Base-by-base conservation (phyloP, 23 red algal species). In the Gracilaria gracilis region DNA sequence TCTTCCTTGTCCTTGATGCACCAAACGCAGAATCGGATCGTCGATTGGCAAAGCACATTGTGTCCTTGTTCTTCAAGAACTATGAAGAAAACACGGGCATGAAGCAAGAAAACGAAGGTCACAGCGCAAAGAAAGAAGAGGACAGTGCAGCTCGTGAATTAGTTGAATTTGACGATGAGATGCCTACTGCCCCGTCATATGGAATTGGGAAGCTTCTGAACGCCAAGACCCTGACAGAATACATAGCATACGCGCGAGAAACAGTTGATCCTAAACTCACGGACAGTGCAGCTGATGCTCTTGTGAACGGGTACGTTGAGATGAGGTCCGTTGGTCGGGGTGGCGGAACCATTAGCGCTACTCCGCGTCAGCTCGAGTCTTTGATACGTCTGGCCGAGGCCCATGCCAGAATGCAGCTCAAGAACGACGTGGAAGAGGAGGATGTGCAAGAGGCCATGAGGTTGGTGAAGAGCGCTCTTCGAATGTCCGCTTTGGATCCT, bases 311-410 rank as follows among this genome's bases (percentile, higher is more conserved):
- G 0, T 99, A 99, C 62, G 28, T 99, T 17, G 97, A 96, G 24
- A 96, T 99, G 94, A 65, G 87, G 39, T 65, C 71, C 8, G 89
- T 82, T 25, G 79, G 83, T 7, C 90, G 94, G 23, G 89, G 88
- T 0, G 87, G 75, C 17, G 84, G 81, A 47, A 95, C 88, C 34
- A 95, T 99, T 37, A 99, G 94, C 34, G 97, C 97, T 20, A 99
- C 97, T 0, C 93, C 97, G 16, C 97, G 97, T 37, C 94, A 99
- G 67, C 88, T 99, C 23, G 97, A 99, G 82, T 90, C 89, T 21
- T 62, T 99, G 40, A 95, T 99, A 46, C 94, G 97, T 57, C 88
- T 99, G 34, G 94, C 97, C 9, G 97, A 99, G 51, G 97, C 97
- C 34, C 92, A 95, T 46, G 97, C 97, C 17, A 86, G 88, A 6